phyloP scores from a whole-genome alignment of 306 rosid species.

The Acacia confusa region DNA sequence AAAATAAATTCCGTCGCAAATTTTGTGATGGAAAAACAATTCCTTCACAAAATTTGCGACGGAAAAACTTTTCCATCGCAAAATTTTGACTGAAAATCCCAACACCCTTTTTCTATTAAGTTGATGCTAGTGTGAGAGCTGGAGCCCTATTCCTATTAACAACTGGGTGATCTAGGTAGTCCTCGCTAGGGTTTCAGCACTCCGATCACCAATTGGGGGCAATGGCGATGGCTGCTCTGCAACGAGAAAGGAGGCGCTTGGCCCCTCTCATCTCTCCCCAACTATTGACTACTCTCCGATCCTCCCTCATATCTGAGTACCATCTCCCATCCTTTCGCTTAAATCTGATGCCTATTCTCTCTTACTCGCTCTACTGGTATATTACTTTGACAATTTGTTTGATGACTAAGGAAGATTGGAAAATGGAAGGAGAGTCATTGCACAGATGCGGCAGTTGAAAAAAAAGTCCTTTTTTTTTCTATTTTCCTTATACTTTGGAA shows the following conservation, averaged over 20 bases:
- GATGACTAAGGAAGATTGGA: background rate
- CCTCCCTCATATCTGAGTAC: constrained; percentile 41
- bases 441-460: background rate
- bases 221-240: constrained; percentile 92
- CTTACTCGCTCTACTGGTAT: background rate
- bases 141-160: too few relatives aligned
- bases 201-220: constrained; percentile 34
- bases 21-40: too few relatives aligned
- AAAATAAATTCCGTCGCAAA: too few relatives aligned
- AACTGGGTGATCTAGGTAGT: background rate
- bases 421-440: background rate
- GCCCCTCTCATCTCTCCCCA: constrained; percentile 61
- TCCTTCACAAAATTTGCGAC: too few relatives aligned
- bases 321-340: background rate
- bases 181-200: constrained; percentile 46
- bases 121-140: too few relatives aligned
- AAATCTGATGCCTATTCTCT: background rate
- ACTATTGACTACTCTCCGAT: constrained; percentile 39
- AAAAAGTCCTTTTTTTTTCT: background rate
- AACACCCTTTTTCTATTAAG: too few relatives aligned
- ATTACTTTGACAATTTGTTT: background rate
- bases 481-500: background rate
- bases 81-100: too few relatives aligned
- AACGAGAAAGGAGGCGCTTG: constrained; percentile 91
- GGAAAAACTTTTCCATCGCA: too few relatives aligned